Conservation (phyloP, 2,329 filamentous ascomycete genomes). For the Penicillium oxalicum region DNA sequence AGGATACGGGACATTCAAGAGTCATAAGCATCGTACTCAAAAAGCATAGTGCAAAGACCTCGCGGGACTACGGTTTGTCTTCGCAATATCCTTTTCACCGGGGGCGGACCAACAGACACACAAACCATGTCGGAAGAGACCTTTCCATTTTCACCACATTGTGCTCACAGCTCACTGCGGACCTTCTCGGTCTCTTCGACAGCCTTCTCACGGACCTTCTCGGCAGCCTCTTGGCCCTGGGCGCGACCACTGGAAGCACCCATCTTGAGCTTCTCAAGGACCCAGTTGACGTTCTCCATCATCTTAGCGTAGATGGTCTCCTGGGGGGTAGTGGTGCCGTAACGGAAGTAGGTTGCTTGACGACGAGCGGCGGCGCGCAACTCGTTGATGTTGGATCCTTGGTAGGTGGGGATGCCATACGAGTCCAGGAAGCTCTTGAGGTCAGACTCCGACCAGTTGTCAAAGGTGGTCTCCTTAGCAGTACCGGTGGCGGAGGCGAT, state of each 20-base stretch:
- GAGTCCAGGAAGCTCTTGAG: slow-evolving; percentile 74
- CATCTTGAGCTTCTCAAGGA: slow-evolving; percentile 45
- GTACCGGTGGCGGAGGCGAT: slow-evolving; percentile 59
- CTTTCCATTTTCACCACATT: background rate
- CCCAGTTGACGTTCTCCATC: slow-evolving; percentile 42
- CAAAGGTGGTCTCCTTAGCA: slow-evolving; percentile 62
- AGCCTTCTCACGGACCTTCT: slow-evolving; percentile 40
- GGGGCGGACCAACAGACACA: too few relatives aligned
- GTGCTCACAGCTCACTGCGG: slow-evolving; percentile 28
- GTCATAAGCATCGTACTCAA: slow-evolving; percentile 18
- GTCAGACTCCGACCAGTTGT: slow-evolving; percentile 65
- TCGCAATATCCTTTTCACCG: too few relatives aligned
- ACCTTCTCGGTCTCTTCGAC: slow-evolving; percentile 46
- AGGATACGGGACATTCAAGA: slow-evolving; percentile 3
- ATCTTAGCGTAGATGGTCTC: slow-evolving; percentile 63
- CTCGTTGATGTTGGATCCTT: slow-evolving; percentile 63
- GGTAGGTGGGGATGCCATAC: slow-evolving; percentile 64
- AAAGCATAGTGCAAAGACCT: background rate
- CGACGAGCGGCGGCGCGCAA: slow-evolving; percentile 65
- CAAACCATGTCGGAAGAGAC: too few relatives aligned
- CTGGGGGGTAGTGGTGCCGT: slow-evolving; percentile 62
- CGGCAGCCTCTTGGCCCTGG: slow-evolving; percentile 45
- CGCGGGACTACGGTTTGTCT: too few relatives aligned
- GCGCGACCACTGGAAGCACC: slow-evolving; percentile 44
- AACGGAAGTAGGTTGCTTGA: slow-evolving; percentile 69